Conservation (phyloP, 352 stramenopile genomes). For the Aphanomyces euteiches region DNA sequence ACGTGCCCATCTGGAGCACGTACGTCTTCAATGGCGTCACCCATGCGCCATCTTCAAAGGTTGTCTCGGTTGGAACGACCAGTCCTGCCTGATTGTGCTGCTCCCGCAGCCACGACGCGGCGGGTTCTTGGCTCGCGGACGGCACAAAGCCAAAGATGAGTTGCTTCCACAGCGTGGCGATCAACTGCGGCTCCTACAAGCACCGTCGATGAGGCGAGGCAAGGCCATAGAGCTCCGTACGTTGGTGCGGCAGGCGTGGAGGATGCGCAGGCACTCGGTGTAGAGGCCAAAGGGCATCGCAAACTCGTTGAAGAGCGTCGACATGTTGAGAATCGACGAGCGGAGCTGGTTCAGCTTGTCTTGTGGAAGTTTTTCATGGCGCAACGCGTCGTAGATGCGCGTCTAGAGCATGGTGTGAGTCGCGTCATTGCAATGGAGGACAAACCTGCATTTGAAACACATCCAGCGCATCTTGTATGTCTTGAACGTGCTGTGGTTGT, state of each 20-base stretch:
- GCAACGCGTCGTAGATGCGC: slow-evolving; percentile 5
- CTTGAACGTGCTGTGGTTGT: neutral
- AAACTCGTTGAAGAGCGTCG: slow-evolving; percentile 28
- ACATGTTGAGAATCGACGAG: slow-evolving; percentile 27
- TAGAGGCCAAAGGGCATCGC: slow-evolving; percentile 23
- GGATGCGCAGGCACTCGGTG: slow-evolving; percentile 26
- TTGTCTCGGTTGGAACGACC: neutral
- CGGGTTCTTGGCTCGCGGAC: neutral
- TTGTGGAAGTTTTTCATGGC: slow-evolving; percentile 8
- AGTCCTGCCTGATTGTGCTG: neutral
- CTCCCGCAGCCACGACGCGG: neutral
- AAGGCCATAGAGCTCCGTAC: neutral
- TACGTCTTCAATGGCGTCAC: neutral
- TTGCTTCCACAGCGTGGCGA: slow-evolving; percentile 23
- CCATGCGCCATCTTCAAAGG: slow-evolving; percentile 26
- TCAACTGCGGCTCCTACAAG: slow-evolving; percentile 21
- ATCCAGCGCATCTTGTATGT: slow-evolving; percentile 27
- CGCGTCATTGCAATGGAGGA: neutral
- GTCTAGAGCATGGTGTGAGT: slow-evolving; percentile 15
- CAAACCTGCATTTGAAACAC: slow-evolving; percentile 27
- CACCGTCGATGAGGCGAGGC: neutral
- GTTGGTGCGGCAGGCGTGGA: slow-evolving; percentile 21
- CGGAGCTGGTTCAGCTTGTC: neutral
- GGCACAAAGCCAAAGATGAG: slow-evolving; percentile 20
- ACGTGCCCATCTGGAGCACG: slow-evolving; percentile 12